Evolutionary conservation across 1,284 basidiomycete genomes (phyloP), one percentile per base, ranked within the genome.

Genomic region (Leccinum subrobustum): DNA sequence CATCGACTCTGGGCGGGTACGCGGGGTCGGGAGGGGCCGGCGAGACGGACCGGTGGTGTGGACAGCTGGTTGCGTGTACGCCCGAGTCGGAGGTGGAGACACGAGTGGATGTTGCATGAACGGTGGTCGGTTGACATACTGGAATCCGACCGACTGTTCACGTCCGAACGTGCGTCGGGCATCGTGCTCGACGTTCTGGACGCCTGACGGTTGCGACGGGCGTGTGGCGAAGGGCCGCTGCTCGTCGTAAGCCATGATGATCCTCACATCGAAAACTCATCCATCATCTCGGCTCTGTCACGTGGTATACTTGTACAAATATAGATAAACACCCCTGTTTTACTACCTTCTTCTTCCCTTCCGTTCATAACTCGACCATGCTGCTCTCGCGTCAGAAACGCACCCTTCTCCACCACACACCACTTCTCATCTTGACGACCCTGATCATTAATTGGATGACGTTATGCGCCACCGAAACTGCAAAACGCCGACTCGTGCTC

Each of bases 401-500:
- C 27, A 11, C 47, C 56, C 57, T 27, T 57, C 39, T 61, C 64
- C 61, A 7, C 12, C 39, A 29, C 39, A 29, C 23, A 57, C 47
- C 25, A n/a, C 9, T 77, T 70, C 2, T 85, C 75, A 65, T 87
- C 81, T 60, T 67, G 97, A 48, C 92, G 82, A 18, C 95, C 95
- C 44, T 83, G 79, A 18, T 77, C 69, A 78, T 96, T 96, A 79
- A 97, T 74, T 92, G 95, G 57, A 98, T 85, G 5, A 96, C 95
- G 73, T 97, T 96, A 62, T 90, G 85, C 69, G 96, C 93, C 88
- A 95, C 95, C 44, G 86, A 83, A 80, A 70, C 81, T 91, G 54
- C 72, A 56, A 39, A 47, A 63, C 63, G 56, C 60, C 62, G 58
- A 57, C 61, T 20, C 31, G 2, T 20, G 42, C 23, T 51, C 50